Conservation (phyloP, 257 asterid species). For the Solanum etuberosum region DNA sequence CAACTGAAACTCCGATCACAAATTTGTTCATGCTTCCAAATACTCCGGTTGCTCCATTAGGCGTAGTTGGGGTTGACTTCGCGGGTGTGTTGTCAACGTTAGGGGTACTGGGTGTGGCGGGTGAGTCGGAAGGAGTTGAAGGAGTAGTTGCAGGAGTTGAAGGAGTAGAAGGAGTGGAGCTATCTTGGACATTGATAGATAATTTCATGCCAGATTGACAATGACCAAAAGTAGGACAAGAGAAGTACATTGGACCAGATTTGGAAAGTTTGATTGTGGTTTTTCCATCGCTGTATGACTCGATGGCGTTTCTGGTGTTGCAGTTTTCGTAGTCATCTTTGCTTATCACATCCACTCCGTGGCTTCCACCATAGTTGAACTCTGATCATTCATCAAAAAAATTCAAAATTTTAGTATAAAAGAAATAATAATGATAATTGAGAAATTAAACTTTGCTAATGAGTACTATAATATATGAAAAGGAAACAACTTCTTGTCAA, state of each 20-base stretch:
- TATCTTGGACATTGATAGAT: conserved; percentile 23
- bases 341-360: conserved; percentile 36
- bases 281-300: conserved; percentile 18
- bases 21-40: conserved; percentile 18
- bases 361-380: conserved; percentile 37
- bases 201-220: conserved; percentile 48
- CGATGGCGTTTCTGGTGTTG: conserved; percentile 17
- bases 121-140: background rate
- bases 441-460: background rate
- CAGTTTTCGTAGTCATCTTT: conserved; percentile 26
- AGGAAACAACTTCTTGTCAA: background rate
- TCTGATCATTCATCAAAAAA: conserved; percentile 17
- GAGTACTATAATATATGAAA: background rate
- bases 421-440: background rate
- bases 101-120: background rate
- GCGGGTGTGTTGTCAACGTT: background rate
- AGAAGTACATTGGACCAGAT: conserved; percentile 39
- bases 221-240: conserved; percentile 40
- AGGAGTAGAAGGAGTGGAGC: conserved; percentile 2
- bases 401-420: background rate
- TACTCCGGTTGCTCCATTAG: conserved; percentile 16
- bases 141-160: background rate
- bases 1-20: conserved; percentile 22
- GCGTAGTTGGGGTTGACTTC: background rate
- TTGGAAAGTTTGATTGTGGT: conserved; percentile 25